Evolutionary conservation across 306 rosid genomes (phyloP).

Genomic region (Acmispon strigosus): DNA sequence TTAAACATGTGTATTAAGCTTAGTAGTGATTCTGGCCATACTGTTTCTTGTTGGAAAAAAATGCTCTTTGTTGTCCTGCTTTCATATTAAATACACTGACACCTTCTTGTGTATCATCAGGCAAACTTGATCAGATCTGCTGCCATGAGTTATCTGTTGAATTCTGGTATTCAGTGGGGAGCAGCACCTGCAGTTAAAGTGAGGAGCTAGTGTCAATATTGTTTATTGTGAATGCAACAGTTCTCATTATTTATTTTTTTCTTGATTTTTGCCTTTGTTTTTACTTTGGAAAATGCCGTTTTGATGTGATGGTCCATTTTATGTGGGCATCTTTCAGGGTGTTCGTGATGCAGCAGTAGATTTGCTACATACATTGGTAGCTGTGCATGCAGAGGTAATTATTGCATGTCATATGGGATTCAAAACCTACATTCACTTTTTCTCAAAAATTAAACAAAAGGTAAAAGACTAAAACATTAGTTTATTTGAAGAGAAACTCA

Average conservation of each 20-base stretch:
- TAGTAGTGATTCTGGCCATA: not conserved
- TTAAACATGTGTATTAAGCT: not conserved
- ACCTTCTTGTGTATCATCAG: constrained; percentile 40
- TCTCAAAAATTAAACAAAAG: not conserved
- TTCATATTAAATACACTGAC: constrained; percentile 3
- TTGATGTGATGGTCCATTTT: constrained; percentile 8
- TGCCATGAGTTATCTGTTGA: constrained; percentile 78
- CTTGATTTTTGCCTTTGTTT: not conserved
- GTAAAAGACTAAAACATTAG: not conserved
- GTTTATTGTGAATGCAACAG: constrained; percentile 2
- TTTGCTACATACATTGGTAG: constrained; percentile 87
- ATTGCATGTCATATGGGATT: constrained; percentile 13
- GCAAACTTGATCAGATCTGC: constrained; percentile 89
- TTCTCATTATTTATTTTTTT: not conserved
- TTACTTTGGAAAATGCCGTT: constrained; percentile 3
- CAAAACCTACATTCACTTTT: not conserved
- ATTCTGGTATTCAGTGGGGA: constrained; percentile 95
- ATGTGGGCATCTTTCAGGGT: constrained; percentile 54
- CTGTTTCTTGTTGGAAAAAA: constrained; percentile 13
- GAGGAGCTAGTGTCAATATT: constrained; percentile 31
- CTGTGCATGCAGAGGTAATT: constrained; percentile 97
- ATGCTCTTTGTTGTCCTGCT: not conserved
- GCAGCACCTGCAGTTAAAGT: constrained; percentile 95
- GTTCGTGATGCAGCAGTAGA: constrained; percentile 95
- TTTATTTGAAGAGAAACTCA: constrained; percentile 8